Evolutionary conservation across 2,329 filamentous ascomycete genomes (phyloP), one percentile per base, ranked within the genome.

Genomic region (Elsinoe australis): DNA sequence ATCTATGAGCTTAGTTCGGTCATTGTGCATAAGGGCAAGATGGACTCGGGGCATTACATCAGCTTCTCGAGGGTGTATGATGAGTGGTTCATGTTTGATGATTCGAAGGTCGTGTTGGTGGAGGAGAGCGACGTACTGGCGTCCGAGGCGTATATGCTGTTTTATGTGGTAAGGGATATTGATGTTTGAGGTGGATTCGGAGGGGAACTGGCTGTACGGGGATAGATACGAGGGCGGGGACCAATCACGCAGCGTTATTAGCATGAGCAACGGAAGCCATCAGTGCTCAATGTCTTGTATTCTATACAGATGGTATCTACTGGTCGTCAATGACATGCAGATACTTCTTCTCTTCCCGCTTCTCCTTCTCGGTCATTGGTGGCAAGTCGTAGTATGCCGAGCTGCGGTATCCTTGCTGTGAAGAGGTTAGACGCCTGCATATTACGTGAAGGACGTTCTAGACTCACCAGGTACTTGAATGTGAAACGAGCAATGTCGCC

Each of bases 21-120:
- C 2, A 84, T 96, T 17, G 89, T 95, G 31, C 90, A 96, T 61
- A 86, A 94, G 52, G 90, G 90, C 45, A 87, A 90, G 64, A 84
- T 95, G 50, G 88, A 95, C 58, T 88, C 87, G 1, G 90, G 89
- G 12, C 88, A 95, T 62, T 95, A 94, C 60, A 81, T 89, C 49
- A 86, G 83, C n/a, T 95, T 94, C 64, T 88, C 85, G 51, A 74
- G 87, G 38, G 83, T 90, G 51, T 85, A 82, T 3, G 83, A 86
- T 49, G 61, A 94, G 76, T 96, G 90, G 90, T 94, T 95, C 64
- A 80, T 86, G 49, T 95, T 95, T 67, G 94, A 96, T 60, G 90
- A 96, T 62, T 89, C 92, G 63, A 88, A 87, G 63, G 90, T 96
- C 18, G 86, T 89, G 52, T 62, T 89, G 49, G 90, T 87, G 2